Evolutionary conservation across 1,284 basidiomycete genomes (phyloP).

Genomic region (Marasmius oreades): DNA sequence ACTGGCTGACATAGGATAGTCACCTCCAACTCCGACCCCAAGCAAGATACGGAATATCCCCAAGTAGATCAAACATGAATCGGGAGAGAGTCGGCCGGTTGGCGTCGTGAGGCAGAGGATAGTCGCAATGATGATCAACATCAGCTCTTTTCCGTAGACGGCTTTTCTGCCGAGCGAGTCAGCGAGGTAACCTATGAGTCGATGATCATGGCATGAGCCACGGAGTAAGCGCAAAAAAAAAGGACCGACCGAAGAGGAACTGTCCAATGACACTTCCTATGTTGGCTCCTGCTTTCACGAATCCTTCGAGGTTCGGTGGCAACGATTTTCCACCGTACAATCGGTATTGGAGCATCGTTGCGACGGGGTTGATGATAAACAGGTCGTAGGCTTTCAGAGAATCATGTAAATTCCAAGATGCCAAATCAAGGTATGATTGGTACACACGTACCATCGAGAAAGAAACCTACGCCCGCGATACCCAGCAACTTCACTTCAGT

Average conservation of each 20-base stretch:
- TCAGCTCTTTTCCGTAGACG: slow-evolving; percentile 77
- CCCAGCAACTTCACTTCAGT: slow-evolving; percentile 48
- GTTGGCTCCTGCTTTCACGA: slow-evolving; percentile 68
- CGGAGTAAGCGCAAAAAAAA: background rate
- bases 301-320: slow-evolving; percentile 56
- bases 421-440: background rate
- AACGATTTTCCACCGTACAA: slow-evolving; percentile 54
- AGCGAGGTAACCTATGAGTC: slow-evolving; percentile 39
- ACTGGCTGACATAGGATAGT: slow-evolving; percentile 78
- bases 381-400: slow-evolving; percentile 63
- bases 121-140: slow-evolving; percentile 73
- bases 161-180: slow-evolving; percentile 67
- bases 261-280: slow-evolving; percentile 76
- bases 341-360: slow-evolving; percentile 74
- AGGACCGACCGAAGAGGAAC: slow-evolving; percentile 52
- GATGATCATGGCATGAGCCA: background rate
- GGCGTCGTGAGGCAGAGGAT: slow-evolving; percentile 45
- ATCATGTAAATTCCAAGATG: background rate
- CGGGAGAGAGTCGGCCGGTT: slow-evolving; percentile 38
- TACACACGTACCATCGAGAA: slow-evolving; percentile 21
- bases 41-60: slow-evolving; percentile 67
- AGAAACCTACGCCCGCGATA: slow-evolving; percentile 58
- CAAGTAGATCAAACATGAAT: slow-evolving; percentile 56
- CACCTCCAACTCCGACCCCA: slow-evolving; percentile 77
- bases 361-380: slow-evolving; percentile 77